Evolutionary conservation across 176 grass and related monocot species (phyloP).

Genomic region (Cocos nucifera): DNA sequence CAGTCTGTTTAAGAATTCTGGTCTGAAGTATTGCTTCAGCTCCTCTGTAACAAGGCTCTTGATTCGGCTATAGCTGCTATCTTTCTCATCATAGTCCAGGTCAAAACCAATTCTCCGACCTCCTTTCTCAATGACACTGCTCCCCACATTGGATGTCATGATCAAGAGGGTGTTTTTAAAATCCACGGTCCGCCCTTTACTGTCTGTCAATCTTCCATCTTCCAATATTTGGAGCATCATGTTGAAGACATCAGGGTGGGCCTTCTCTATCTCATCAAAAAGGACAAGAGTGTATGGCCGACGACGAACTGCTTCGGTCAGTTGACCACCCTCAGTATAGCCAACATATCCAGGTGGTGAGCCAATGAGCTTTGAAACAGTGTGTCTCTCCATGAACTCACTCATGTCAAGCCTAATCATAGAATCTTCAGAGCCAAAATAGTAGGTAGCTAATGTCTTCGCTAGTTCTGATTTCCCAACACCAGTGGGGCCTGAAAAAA

Average conservation of each 20-base stretch:
- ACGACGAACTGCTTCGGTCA: slow-evolving; percentile 12
- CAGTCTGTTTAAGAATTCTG: no score
- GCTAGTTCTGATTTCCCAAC: slow-evolving; percentile 17
- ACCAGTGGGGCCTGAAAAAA: slow-evolving; percentile 14
- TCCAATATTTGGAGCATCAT: slow-evolving; percentile 22
- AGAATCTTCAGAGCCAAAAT: slow-evolving; percentile 16
- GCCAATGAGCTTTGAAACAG: slow-evolving; percentile 14
- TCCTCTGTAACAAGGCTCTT: no score
- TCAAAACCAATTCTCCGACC: no score
- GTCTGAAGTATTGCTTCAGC: no score
- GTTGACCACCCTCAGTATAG: slow-evolving; percentile 15
- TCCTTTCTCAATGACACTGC: no score
- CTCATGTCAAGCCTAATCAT: slow-evolving; percentile 21
- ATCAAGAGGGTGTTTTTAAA: no score
- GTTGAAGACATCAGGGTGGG: slow-evolving; percentile 17
- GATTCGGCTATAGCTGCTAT: no score
- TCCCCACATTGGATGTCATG: no score
- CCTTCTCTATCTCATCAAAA: slow-evolving; percentile 22
- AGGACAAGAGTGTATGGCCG: slow-evolving; percentile 5
- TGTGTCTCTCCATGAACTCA: slow-evolving; percentile 18
- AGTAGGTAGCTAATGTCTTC: slow-evolving; percentile 9
- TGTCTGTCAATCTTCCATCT: slow-evolving; percentile 15
- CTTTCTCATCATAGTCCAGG: no score
- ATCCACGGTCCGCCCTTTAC: slow-evolving; percentile 5
- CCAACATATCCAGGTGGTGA: slow-evolving; percentile 20